Evolutionary conservation across 140 eudicot genomes (phyloP).

Genomic region (Flaveria floridana): DNA sequence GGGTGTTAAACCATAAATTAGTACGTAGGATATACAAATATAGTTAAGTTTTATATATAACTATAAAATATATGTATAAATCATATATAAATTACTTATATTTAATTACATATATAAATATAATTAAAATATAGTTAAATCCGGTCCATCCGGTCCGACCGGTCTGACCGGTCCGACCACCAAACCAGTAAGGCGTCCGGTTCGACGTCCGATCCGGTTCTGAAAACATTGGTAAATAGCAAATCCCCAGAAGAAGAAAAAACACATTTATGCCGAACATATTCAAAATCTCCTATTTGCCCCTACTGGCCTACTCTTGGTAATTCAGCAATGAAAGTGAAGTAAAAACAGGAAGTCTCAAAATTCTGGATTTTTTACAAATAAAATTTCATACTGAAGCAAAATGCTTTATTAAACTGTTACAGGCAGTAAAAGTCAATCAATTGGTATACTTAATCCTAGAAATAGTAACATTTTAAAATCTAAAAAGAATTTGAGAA

Average conservation of each 20-base stretch:
- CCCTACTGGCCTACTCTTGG: neutral
- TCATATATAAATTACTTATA: too few species aligned
- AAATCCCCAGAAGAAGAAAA: neutral
- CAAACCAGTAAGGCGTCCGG: too few species aligned
- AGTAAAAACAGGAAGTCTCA: neutral
- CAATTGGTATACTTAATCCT: neutral
- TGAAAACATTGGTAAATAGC: too few species aligned
- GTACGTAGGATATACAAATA: too few species aligned
- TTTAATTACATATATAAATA: too few species aligned
- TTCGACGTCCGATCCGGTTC: too few species aligned
- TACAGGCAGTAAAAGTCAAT: neutral
- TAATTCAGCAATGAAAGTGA: neutral
- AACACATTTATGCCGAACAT: neutral
- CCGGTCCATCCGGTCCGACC: too few species aligned
- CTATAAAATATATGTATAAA: too few species aligned
- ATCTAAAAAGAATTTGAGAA: slow-evolving; percentile 12
- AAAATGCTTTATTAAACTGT: neutral
- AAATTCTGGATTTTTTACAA: neutral
- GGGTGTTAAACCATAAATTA: too few species aligned
- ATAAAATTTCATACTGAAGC: neutral
- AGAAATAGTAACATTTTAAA: neutral
- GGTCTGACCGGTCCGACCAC: too few species aligned
- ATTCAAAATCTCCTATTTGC: slow-evolving; percentile 4
- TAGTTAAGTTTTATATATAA: too few species aligned
- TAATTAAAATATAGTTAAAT: too few species aligned